Evolutionary conservation across 768 basidiomycete species (phyloP).

Genomic region (Dentipellis sp.): DNA sequence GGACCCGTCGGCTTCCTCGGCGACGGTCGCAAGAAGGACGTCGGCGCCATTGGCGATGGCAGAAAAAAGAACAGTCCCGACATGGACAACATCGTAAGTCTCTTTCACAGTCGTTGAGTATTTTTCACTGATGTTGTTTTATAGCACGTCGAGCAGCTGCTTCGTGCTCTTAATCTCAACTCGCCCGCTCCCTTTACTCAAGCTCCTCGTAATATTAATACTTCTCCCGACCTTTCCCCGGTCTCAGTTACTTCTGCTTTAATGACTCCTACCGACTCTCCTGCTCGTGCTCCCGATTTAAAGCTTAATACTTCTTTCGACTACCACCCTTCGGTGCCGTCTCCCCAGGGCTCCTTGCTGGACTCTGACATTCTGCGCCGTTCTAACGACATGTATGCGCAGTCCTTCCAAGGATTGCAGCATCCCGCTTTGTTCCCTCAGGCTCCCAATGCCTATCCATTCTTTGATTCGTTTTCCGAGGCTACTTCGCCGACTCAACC

Average conservation of each 20-base stretch:
- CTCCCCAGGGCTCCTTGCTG: slow-evolving; percentile 31
- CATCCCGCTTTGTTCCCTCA: slow-evolving; percentile 7
- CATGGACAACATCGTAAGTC: slow-evolving; percentile 44
- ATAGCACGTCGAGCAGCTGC: slow-evolving; percentile 73
- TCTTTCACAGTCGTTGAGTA: slow-evolving; percentile 16
- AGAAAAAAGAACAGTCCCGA: slow-evolving; percentile 54
- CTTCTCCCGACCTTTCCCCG: slow-evolving; percentile 62
- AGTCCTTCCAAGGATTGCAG: slow-evolving; percentile 4
- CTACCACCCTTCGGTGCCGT: slow-evolving; percentile 20
- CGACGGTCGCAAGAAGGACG: slow-evolving; percentile 32
- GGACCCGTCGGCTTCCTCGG: slow-evolving; percentile 37
- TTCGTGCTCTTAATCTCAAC: slow-evolving; percentile 71
- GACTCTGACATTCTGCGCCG: slow-evolving; percentile 32
- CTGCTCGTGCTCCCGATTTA: slow-evolving; percentile 49
- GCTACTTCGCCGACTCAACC: slow-evolving; percentile 27
- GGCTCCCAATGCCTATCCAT: slow-evolving; percentile 23
- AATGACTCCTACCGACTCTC: slow-evolving; percentile 70
- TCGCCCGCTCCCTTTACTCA: slow-evolving; percentile 47
- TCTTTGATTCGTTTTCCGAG: slow-evolving; percentile 49
- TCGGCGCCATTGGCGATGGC: slow-evolving; percentile 77
- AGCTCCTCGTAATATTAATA: slow-evolving; percentile 34
- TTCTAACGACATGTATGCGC: slow-evolving; percentile 16
- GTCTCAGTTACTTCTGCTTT: slow-evolving; percentile 63
- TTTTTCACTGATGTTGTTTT: slow-evolving; percentile 13
- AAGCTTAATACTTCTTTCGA: slow-evolving; percentile 50